These are phyloP conservation scores for Neofusicoccum laricinum DNA, from an alignment of 2,329 filamentous ascomycete species.

Conservation along the genomic window DNA sequence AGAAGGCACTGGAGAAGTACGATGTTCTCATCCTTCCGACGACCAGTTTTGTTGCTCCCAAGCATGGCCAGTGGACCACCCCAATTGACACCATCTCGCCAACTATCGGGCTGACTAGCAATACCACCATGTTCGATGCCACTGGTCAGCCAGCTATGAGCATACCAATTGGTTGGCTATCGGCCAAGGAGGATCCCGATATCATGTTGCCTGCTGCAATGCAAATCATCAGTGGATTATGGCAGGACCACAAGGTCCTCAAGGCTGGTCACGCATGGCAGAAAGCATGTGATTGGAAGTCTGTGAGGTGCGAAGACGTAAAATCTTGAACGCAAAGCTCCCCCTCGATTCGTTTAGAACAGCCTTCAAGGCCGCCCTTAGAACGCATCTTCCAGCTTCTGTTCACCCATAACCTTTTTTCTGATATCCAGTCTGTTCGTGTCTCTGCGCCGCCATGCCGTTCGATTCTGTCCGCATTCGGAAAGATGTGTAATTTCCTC, in stretches of 20 bases:
- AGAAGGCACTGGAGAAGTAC: constrained; percentile 32
- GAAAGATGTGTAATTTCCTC: background rate
- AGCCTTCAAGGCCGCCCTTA: too few relatives aligned
- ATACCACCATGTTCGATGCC: constrained; percentile 30
- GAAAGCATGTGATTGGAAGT: constrained; percentile 27
- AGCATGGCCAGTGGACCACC: constrained; percentile 23
- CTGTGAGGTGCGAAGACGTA: background rate
- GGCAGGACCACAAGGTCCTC: constrained; percentile 35
- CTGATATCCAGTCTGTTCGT: background rate
- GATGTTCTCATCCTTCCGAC: constrained; percentile 45
- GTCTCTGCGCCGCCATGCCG: background rate
- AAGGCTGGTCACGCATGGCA: constrained; percentile 30
- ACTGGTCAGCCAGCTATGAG: constrained; percentile 32
- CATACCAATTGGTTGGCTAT: constrained; percentile 27
- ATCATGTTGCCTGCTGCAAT: constrained; percentile 37
- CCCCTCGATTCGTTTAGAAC: background rate
- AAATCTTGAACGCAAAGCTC: background rate
- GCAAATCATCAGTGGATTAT: constrained; percentile 38
- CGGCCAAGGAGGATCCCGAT: constrained; percentile 22
- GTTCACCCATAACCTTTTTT: background rate
- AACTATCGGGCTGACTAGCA: constrained; percentile 27
- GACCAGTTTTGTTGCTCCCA: constrained; percentile 19
- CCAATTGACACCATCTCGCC: constrained; percentile 28
- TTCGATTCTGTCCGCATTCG: background rate
- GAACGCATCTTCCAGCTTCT: too few relatives aligned